phyloP scores from a whole-genome alignment of 768 basidiomycete genomes.

The Chlorophyllum brunneum region DNA sequence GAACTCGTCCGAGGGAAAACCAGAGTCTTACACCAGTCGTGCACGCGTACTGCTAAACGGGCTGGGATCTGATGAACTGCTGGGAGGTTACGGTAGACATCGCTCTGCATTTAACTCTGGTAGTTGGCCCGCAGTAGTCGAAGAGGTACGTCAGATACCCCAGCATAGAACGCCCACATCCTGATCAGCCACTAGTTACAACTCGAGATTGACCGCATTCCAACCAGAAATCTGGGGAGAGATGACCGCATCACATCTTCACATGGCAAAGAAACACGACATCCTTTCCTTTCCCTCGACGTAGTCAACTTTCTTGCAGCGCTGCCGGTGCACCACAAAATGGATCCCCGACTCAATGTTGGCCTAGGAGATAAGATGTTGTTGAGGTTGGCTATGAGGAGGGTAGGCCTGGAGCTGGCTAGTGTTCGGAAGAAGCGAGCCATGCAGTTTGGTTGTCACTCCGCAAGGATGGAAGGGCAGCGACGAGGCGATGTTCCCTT shows the following conservation, averaged over 20 bases:
- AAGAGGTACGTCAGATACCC: constrained; percentile 55
- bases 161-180: background rate
- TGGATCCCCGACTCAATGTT: constrained; percentile 69
- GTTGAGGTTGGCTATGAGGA: constrained; percentile 64
- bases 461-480: constrained; percentile 78
- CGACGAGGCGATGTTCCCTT: constrained; percentile 47
- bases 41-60: constrained; percentile 88
- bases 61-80: constrained; percentile 90
- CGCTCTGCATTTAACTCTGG: constrained; percentile 63
- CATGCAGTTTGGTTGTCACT: constrained; percentile 95
- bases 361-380: constrained; percentile 90
- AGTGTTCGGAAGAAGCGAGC: constrained; percentile 83
- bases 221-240: constrained; percentile 84
- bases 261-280: constrained; percentile 88
- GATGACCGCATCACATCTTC: constrained; percentile 93
- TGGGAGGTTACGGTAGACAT: constrained; percentile 93
- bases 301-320: constrained; percentile 74
- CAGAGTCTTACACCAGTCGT: constrained; percentile 57
- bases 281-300: constrained; percentile 83
- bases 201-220: constrained; percentile 83
- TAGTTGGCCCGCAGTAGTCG: constrained; percentile 74
- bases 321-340: constrained; percentile 78
- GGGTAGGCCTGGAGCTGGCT: constrained; percentile 74
- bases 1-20: constrained; percentile 26
- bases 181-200: constrained; percentile 57